Conservation (phyloP, 176 grass and related monocot genomes). For the Bromus sterilis region DNA sequence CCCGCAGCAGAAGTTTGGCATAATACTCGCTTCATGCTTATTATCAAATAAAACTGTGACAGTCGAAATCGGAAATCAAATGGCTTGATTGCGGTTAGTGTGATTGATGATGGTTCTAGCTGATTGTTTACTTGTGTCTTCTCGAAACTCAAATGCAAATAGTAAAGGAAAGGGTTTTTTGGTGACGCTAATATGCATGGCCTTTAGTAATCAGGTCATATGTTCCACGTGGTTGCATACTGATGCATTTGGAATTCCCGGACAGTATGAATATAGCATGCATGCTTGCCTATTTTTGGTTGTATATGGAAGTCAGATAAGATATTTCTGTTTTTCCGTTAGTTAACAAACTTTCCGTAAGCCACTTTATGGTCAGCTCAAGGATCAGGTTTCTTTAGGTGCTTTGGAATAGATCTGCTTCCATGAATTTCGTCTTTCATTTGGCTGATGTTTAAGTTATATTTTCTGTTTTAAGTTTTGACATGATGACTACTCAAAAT, state of each 20-base stretch:
- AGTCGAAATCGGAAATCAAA: background rate
- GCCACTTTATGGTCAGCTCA: background rate
- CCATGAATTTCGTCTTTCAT: background rate
- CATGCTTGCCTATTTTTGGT: background rate
- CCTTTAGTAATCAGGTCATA: background rate
- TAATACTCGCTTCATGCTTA: background rate
- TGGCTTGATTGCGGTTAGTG: background rate
- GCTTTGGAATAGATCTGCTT: background rate
- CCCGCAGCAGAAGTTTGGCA: background rate
- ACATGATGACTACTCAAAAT: background rate
- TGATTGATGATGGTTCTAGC: background rate
- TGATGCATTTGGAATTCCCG: background rate
- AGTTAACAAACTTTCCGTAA: background rate
- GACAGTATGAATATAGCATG: background rate
- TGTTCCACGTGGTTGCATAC: background rate
- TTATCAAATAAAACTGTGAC: background rate
- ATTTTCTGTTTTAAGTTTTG: background rate
- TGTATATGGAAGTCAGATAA: background rate
- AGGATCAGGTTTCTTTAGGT: background rate
- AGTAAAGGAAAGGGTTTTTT: background rate
- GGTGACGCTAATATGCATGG: background rate
- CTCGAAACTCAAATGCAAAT: background rate
- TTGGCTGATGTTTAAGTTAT: background rate
- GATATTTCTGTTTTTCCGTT: background rate
- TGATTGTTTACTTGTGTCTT: background rate